A percentile compares a stretch with the other conserved stretches of the same genome.
These are phyloP conservation scores for Meyerozyma elateridarum DNA, from an alignment of 1,139 yeast species.

Conservation along the genomic window DNA sequence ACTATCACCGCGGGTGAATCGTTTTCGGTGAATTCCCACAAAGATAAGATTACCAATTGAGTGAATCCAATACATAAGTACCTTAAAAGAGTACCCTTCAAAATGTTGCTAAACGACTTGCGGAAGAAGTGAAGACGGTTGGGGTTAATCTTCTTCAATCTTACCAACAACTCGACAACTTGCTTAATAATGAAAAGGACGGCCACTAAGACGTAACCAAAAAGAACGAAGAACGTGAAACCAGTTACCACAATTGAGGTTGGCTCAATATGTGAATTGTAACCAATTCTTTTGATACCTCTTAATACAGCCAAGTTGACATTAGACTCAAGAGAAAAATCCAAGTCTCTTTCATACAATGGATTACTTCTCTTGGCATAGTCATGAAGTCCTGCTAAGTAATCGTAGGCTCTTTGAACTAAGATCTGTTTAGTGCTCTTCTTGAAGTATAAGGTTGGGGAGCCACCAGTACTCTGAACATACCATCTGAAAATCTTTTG, in stretches of 20 bases:
- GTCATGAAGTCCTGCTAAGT: slow-evolving; percentile 21
- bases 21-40: slow-evolving; percentile 67
- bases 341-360: slow-evolving; percentile 22
- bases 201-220: slow-evolving; percentile 48
- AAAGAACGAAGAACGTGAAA: slow-evolving; percentile 65
- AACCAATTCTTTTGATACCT: slow-evolving; percentile 74
- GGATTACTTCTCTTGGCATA: slow-evolving; percentile 14
- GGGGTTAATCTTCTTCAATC: slow-evolving; percentile 42
- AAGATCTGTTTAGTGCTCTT: slow-evolving; percentile 56
- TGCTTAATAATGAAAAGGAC: slow-evolving; percentile 50
- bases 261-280: slow-evolving; percentile 61
- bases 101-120: slow-evolving; percentile 46
- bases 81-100: slow-evolving; percentile 67
- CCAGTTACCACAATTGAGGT: slow-evolving; percentile 74
- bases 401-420: slow-evolving; percentile 55
- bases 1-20: slow-evolving; percentile 78
- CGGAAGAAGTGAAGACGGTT: slow-evolving; percentile 47
- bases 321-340: slow-evolving; percentile 32
- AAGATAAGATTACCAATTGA: slow-evolving; percentile 61
- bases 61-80: slow-evolving; percentile 74
- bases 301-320: slow-evolving; percentile 57
- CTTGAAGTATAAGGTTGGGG: slow-evolving; percentile 56
- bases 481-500: slow-evolving; percentile 79
- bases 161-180: slow-evolving; percentile 40
- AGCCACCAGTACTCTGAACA: slow-evolving; percentile 74